These are phyloP conservation scores for Aureobasidium vineae DNA, from an alignment of 2,329 filamentous ascomycete species.

Conservation along the genomic window DNA sequence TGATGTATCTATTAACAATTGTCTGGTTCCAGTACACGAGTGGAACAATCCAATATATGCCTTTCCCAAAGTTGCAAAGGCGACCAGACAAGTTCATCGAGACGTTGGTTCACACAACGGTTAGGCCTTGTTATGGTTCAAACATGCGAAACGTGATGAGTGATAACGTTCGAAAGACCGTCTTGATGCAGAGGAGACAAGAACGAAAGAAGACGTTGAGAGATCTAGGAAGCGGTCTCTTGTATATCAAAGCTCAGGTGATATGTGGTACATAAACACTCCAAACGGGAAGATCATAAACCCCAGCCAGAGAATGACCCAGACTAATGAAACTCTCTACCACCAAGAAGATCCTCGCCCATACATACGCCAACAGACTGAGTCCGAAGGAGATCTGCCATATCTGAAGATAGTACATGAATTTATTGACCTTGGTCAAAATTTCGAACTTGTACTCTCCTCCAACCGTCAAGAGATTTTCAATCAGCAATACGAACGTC, in stretches of 20 bases:
- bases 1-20: too few relatives aligned
- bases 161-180: too few relatives aligned
- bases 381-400: not conserved
- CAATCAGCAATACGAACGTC: not conserved
- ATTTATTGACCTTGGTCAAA: not conserved
- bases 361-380: not conserved
- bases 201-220: too few relatives aligned
- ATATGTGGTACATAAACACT: not conserved
- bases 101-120: too few relatives aligned
- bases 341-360: not conserved
- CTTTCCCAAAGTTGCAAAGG: too few relatives aligned
- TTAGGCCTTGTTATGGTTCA: too few relatives aligned
- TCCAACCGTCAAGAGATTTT: not conserved
- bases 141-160: too few relatives aligned
- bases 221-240: too few relatives aligned
- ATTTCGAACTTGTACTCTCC: not conserved
- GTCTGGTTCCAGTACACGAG: too few relatives aligned
- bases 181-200: too few relatives aligned
- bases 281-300: not conserved
- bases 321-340: not conserved
- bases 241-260: not conserved
- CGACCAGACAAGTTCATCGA: too few relatives aligned
- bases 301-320: not conserved
- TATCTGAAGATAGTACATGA: not conserved
- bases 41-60: too few relatives aligned